A percentile compares a stretch with the other conserved stretches of the same genome.
These are phyloP conservation scores for Saprolegnia diclina DNA, from an alignment of 352 stramenopile genomes.

Conservation along the genomic window DNA sequence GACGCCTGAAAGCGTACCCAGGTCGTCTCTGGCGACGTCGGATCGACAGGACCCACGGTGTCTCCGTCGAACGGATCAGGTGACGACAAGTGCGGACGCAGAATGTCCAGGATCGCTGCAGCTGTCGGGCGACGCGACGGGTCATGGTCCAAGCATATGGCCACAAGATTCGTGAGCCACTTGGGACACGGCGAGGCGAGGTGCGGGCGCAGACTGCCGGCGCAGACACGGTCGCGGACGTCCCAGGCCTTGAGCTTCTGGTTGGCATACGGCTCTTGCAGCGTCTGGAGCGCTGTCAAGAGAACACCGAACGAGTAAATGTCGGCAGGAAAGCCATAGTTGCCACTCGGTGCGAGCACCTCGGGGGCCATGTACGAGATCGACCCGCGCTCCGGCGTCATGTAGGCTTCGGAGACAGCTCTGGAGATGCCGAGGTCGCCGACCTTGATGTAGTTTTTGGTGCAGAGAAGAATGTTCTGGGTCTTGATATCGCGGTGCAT, in stretches of 20 bases:
- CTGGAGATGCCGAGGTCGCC: background rate
- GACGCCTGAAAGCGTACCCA: too few relatives aligned
- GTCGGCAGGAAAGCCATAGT: background rate
- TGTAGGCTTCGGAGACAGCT: background rate
- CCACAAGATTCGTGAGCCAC: too few relatives aligned
- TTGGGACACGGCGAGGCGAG: too few relatives aligned
- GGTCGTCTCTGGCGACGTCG: too few relatives aligned
- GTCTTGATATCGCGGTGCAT: constrained; percentile 22
- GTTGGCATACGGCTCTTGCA: background rate
- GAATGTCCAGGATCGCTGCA: too few relatives aligned
- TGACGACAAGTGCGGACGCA: too few relatives aligned
- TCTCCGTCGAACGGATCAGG: too few relatives aligned
- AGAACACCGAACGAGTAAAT: background rate
- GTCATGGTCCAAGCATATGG: too few relatives aligned
- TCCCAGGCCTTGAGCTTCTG: background rate
- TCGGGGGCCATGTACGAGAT: constrained; percentile 1
- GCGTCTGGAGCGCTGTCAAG: background rate
- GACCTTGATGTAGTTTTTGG: constrained; percentile 12
- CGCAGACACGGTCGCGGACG: too few relatives aligned
- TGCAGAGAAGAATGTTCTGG: background rate
- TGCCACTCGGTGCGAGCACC: background rate
- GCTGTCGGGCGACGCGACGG: too few relatives aligned
- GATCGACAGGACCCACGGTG: too few relatives aligned
- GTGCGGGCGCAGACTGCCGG: too few relatives aligned
- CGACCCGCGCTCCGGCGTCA: background rate